These are phyloP conservation scores for Tetracentron sinense DNA, from an alignment of 164 flowering plant species.

Conservation along the genomic window DNA sequence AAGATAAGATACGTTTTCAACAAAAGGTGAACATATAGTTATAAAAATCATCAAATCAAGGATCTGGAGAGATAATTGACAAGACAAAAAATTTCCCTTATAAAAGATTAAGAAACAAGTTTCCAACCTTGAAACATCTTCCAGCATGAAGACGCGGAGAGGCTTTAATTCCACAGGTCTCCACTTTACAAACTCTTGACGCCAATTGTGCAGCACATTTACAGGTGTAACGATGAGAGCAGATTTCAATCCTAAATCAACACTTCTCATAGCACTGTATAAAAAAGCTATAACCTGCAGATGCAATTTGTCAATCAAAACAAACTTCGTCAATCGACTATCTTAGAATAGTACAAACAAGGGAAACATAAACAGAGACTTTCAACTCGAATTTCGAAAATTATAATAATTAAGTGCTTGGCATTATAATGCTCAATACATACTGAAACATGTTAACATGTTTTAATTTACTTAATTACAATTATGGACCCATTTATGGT, in stretches of 20 bases:
- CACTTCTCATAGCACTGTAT: constrained; percentile 86
- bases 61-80: neutral
- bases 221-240: constrained; percentile 96
- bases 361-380: neutral
- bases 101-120: neutral
- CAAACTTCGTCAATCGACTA: constrained; percentile 2
- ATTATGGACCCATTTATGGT: too few relatives aligned
- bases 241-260: constrained; percentile 78
- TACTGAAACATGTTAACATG: too few relatives aligned
- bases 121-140: constrained; percentile 81
- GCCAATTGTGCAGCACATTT: constrained; percentile 98
- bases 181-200: constrained; percentile 90
- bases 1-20: neutral
- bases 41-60: neutral
- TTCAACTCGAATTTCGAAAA: neutral
- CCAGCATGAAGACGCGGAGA: constrained; percentile 84
- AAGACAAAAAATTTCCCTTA: neutral
- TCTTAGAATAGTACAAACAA: neutral
- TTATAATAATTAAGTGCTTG: too few relatives aligned
- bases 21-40: neutral
- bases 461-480: too few relatives aligned
- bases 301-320: constrained; percentile 7
- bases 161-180: constrained; percentile 78
- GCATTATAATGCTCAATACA: neutral
- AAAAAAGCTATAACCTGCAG: constrained; percentile 90